Evolutionary conservation across 1,139 yeast species (phyloP).

Genomic region (Protomyces lactucae-debilis): DNA sequence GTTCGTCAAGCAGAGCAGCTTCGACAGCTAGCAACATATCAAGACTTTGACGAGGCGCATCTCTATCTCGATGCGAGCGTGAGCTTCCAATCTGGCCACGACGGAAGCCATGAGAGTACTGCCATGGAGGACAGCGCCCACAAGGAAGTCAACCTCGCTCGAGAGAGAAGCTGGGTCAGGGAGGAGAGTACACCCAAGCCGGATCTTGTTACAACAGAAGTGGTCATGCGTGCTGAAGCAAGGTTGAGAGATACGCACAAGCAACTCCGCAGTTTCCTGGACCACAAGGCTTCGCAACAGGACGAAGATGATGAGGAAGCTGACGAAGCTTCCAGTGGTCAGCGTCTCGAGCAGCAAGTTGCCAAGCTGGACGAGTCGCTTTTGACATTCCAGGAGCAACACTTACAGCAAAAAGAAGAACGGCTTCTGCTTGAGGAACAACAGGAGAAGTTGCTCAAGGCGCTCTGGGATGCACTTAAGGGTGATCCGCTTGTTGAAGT

Average conservation of each 20-base stretch:
- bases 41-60: conserved; percentile 22
- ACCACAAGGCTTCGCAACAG: background rate
- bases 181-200: background rate
- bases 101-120: conserved; percentile 1
- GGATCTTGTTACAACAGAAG: background rate
- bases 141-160: background rate
- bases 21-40: conserved; percentile 1
- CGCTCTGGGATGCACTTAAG: background rate
- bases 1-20: conserved; percentile 2
- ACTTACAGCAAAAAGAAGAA: background rate
- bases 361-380: background rate
- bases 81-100: background rate
- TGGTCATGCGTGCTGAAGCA: background rate
- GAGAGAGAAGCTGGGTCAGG: background rate
- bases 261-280: background rate
- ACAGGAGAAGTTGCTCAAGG: background rate
- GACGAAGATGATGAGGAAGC: background rate
- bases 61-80: conserved; percentile 11
- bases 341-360: background rate
- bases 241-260: background rate
- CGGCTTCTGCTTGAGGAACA: background rate
- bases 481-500: background rate
- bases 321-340: background rate
- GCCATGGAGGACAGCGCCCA: background rate
- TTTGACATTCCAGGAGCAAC: background rate